Conservation (phyloP, 495 filamentous ascomycete genomes). For the Penicillium roqueforti region DNA sequence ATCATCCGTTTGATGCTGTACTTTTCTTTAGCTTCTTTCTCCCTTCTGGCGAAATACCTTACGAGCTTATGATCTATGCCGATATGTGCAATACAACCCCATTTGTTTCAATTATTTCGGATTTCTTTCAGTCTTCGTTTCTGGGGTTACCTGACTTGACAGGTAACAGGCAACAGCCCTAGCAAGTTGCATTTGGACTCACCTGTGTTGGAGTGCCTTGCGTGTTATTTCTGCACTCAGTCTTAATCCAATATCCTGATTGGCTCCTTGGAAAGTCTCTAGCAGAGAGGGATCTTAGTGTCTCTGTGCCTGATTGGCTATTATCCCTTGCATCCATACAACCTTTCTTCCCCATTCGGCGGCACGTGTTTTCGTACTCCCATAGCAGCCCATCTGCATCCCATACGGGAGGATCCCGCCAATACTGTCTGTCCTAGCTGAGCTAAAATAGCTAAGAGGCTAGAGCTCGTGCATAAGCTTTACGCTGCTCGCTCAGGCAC, state of each 20-base stretch:
- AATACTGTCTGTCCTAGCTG: neutral
- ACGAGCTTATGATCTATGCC: conserved; percentile 26
- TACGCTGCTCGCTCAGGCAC: conserved; percentile 4
- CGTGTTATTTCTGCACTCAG: conserved; percentile 18
- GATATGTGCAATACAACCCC: conserved; percentile 18
- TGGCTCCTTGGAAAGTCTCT: conserved; percentile 4
- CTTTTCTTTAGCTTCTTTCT: conserved; percentile 3
- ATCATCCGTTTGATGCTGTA: neutral
- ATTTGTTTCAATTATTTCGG: conserved; percentile 11
- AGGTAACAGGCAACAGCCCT: neutral
- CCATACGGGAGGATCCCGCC: conserved; percentile 5
- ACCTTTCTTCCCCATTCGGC: conserved; percentile 9
- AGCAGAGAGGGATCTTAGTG: conserved; percentile 6
- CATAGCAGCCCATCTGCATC: conserved; percentile 1
- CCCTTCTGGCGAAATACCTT: conserved; percentile 12
- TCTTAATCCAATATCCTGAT: neutral
- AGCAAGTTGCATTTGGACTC: conserved; percentile 2
- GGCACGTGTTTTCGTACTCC: conserved; percentile 19
- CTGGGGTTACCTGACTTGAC: conserved; percentile 1
- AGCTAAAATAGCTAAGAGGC: conserved; percentile 14
- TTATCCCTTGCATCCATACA: conserved; percentile 21
- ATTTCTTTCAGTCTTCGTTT: neutral
- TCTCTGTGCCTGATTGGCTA: conserved; percentile 1
- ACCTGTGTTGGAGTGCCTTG: conserved; percentile 25
- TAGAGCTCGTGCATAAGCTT: conserved; percentile 23